A percentile compares a stretch with the other conserved stretches of the same genome.
phyloP scores from a whole-genome alignment of 2,329 filamentous ascomycete genomes.

The Colletotrichum shisoi region DNA sequence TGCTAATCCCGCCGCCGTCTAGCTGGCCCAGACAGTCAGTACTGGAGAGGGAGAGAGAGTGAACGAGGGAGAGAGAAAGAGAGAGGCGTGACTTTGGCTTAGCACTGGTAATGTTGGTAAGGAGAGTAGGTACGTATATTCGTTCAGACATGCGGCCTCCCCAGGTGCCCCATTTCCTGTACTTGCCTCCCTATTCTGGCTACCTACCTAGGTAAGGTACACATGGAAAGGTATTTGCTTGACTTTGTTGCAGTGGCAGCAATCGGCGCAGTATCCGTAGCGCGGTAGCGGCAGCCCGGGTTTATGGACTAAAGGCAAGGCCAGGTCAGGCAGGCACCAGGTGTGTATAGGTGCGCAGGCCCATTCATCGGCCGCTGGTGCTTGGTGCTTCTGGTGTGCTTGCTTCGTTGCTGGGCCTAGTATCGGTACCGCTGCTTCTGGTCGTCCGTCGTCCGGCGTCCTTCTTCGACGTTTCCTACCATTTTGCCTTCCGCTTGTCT shows the following conservation, averaged over 20 bases:
- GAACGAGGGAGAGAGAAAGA: not conserved
- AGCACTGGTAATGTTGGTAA: constrained; percentile 8
- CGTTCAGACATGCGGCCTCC: constrained; percentile 3
- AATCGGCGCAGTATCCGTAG: constrained; percentile 8
- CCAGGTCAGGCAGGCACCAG: constrained; percentile 12
- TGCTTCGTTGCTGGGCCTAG: constrained; percentile 9
- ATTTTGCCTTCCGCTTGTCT: constrained; percentile 40
- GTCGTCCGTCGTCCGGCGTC: constrained; percentile 19
- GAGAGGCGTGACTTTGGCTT: constrained; percentile 10
- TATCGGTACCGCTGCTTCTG: constrained; percentile 10
- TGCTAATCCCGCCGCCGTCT: constrained; percentile 23
- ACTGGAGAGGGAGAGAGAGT: constrained; percentile 10
- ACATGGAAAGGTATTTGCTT: constrained; percentile 11
- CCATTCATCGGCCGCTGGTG: constrained; percentile 14
- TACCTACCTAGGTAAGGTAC: not conserved
- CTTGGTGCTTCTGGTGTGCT: constrained; percentile 17
- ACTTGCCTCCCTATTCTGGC: not conserved
- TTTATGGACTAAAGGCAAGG: constrained; percentile 13
- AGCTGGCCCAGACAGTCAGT: constrained; percentile 19
- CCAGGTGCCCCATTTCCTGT: constrained; percentile 14
- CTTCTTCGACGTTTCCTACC: constrained; percentile 37
- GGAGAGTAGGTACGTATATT: constrained; percentile 21
- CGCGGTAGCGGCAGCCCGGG: constrained; percentile 13
- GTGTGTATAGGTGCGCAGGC: constrained; percentile 9
- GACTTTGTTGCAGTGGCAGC: constrained; percentile 15